Percentiles rank a stretch among this genome's conserved stretches.
Evolutionary conservation across 2,329 filamentous ascomycete species (phyloP).

Genomic region (Penicillium sp.): DNA sequence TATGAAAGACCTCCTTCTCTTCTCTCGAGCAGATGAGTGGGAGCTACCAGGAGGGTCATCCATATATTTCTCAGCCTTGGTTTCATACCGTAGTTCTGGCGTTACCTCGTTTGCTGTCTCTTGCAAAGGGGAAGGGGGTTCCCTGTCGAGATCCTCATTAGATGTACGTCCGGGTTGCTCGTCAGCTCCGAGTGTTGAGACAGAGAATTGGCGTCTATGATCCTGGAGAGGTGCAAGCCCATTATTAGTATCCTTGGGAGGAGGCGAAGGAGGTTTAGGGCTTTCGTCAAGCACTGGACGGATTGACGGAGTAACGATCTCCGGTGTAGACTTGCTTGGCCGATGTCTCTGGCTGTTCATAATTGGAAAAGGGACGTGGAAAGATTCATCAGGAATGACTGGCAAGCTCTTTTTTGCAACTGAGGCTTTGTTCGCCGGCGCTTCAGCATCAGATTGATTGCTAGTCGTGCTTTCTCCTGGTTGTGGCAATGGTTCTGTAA

Average conservation of each 20-base stretch:
- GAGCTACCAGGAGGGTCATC: not conserved
- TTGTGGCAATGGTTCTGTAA: not conserved
- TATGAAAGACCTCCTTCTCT: not conserved
- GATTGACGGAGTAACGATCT: conserved; percentile 11
- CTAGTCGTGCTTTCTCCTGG: not conserved
- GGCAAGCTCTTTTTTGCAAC: conserved; percentile 10
- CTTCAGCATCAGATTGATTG: not conserved
- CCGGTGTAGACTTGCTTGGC: not conserved
- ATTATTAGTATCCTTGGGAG: conserved; percentile 11
- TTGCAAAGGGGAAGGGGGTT: conserved; percentile 24
- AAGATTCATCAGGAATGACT: conserved; percentile 4
- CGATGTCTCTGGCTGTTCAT: not conserved
- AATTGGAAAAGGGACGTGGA: not conserved
- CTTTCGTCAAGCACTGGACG: conserved; percentile 17
- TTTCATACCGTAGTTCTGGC: not conserved
- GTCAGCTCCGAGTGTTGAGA: conserved; percentile 30
- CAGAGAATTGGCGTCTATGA: conserved; percentile 20
- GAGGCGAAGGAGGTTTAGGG: conserved; percentile 6
- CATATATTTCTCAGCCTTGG: not conserved
- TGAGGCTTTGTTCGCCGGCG: not conserved
- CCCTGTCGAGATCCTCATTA: conserved; percentile 5
- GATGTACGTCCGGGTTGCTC: conserved; percentile 9
- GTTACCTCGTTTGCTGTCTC: not conserved
- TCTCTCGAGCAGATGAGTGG: conserved; percentile 2
- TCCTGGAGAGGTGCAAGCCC: conserved; percentile 11